Evolutionary conservation across 2,329 filamentous ascomycete genomes (phyloP).

Genomic region (Mollisia scopiformis): DNA sequence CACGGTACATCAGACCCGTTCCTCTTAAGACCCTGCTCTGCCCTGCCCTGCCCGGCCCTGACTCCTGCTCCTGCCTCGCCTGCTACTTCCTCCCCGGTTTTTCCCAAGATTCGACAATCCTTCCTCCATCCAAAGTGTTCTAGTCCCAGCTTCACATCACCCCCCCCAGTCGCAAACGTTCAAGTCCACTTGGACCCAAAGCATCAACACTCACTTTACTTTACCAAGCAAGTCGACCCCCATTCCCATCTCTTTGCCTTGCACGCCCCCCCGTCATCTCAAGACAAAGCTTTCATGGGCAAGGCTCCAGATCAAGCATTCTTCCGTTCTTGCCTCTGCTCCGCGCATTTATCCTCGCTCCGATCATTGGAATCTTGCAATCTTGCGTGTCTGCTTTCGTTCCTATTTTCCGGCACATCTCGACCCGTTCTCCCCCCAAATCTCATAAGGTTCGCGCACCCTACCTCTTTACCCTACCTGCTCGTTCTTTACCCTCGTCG

Average conservation of each 20-base stretch:
- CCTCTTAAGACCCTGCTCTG: constrained; percentile 1
- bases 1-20: constrained; percentile 7
- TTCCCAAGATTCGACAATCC: constrained; percentile 25
- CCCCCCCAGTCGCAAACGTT: constrained; percentile 9
- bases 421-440: constrained; percentile 14
- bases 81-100: no score
- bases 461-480: neutral
- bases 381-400: constrained; percentile 25
- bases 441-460: constrained; percentile 24
- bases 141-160: constrained; percentile 8
- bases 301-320: neutral
- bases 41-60: constrained; percentile 7
- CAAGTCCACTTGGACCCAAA: constrained; percentile 4
- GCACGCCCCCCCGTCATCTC: constrained; percentile 12
- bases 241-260: neutral
- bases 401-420: constrained; percentile 28
- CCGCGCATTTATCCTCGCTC: constrained; percentile 34
- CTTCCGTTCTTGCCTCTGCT: constrained; percentile 2
- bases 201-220: no score
- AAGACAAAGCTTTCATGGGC: neutral
- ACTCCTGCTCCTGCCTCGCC: no score
- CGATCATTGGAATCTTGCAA: constrained; percentile 24
- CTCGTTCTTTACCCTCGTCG: constrained; percentile 34
- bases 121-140: constrained; percentile 17
- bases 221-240: constrained; percentile 1